Percentiles rank a stretch among this genome's conserved stretches.
These are phyloP conservation scores for Phyllosticta citribraziliensis DNA, from an alignment of 2,329 filamentous ascomycete genomes.

Conservation along the genomic window DNA sequence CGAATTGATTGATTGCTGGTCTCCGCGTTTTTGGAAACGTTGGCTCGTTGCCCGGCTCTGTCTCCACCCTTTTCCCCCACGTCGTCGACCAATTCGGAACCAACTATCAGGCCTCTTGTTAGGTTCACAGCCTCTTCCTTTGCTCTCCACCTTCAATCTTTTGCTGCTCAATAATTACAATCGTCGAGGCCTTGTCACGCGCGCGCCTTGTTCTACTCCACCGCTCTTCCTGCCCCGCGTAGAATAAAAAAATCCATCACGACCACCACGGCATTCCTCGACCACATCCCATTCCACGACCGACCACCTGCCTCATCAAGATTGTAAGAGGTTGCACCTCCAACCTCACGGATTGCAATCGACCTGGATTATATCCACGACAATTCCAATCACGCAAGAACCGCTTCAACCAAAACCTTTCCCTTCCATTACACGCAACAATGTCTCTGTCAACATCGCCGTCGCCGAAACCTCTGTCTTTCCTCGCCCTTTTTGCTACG, in stretches of 20 bases:
- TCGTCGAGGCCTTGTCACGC: background rate
- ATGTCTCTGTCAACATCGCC: background rate
- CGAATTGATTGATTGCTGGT: background rate
- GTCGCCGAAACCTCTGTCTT: background rate
- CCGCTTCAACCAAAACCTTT: background rate
- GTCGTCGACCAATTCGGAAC: background rate
- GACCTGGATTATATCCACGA: background rate
- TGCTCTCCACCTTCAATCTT: background rate
- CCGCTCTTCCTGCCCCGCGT: background rate
- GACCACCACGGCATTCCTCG: background rate
- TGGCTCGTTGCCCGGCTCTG: background rate
- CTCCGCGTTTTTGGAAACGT: background rate
- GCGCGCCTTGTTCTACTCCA: background rate
- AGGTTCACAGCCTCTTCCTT: background rate
- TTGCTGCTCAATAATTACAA: background rate
- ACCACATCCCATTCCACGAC: background rate
- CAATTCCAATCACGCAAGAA: background rate
- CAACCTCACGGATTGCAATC: background rate
- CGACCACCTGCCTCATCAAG: background rate
- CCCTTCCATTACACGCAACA: background rate
- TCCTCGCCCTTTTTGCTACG: background rate
- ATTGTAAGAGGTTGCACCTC: background rate
- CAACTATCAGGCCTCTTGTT: background rate
- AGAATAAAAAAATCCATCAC: background rate
- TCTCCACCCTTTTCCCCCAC: background rate